A percentile compares a stretch with the other conserved stretches of the same genome.
Evolutionary conservation across 2,329 filamentous ascomycete species (phyloP).

Genomic region (Aotearoamyces nothofagi): DNA sequence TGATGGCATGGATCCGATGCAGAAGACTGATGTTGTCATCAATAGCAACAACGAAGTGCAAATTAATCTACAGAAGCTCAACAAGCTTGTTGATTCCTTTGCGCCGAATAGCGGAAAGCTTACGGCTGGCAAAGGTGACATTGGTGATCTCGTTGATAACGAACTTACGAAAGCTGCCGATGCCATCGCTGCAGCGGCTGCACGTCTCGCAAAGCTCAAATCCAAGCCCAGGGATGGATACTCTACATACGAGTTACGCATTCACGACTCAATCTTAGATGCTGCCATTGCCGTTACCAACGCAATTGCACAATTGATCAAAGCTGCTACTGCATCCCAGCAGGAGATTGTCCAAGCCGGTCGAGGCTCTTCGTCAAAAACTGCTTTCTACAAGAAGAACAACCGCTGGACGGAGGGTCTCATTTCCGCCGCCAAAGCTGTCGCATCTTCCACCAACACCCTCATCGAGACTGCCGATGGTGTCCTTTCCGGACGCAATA

Average conservation of each 20-base stretch:
- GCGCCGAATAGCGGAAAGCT: slow-evolving; percentile 79
- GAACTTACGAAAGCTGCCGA: slow-evolving; percentile 90
- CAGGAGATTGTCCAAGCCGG: slow-evolving; percentile 94
- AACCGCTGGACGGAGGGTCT: slow-evolving; percentile 98
- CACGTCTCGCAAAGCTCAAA: slow-evolving; percentile 77
- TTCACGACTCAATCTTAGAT: slow-evolving; percentile 89
- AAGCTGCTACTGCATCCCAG: slow-evolving; percentile 83
- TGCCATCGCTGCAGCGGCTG: slow-evolving; percentile 83
- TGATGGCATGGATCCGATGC: slow-evolving; percentile 75
- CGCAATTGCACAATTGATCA: slow-evolving; percentile 87
- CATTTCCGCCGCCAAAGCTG: slow-evolving; percentile 93
- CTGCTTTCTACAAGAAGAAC: slow-evolving; percentile 99
- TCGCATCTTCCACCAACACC: slow-evolving; percentile 83
- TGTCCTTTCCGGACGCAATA: slow-evolving; percentile 82
- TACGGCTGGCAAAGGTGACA: slow-evolving; percentile 61
- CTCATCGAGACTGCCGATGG: slow-evolving; percentile 97
- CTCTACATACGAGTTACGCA: slow-evolving; percentile 89
- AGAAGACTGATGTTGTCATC: slow-evolving; percentile 95
- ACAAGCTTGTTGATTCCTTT: slow-evolving; percentile 84
- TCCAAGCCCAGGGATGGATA: slow-evolving; percentile 95
- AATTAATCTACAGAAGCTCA: slow-evolving; percentile 82
- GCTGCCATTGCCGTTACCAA: slow-evolving; percentile 87
- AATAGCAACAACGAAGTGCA: slow-evolving; percentile 95
- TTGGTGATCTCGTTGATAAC: slow-evolving; percentile 83
- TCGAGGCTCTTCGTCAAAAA: slow-evolving; percentile 70